Evolutionary conservation across 31 red algal genomes (phyloP), one percentile per base, ranked within the genome.

Genomic region (Bonnemaisonia californica): DNA sequence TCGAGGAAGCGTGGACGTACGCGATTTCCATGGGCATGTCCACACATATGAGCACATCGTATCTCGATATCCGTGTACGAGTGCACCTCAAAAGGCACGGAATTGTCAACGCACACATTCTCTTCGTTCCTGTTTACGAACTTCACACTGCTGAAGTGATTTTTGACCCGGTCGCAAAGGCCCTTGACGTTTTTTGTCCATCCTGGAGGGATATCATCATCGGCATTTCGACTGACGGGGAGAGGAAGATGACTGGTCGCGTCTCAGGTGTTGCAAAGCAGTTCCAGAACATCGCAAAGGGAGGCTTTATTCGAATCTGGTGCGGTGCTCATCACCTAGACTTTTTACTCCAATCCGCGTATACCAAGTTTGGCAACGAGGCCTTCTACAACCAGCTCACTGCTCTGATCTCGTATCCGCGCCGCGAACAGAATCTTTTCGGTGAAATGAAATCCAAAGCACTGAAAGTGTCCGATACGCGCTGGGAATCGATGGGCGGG

Each of bases 181-280:
- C 47, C 27, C 11, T 61, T 34, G 1, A 24, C 33, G 47, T 30
- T 76, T 0, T 76, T 29, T 51, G 12, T 51, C 71, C 71, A 34
- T 57, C 4, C 3, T 76, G 1, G 48, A 23, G 16, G 48, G 71
- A 76, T 76, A 21, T 5, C 9, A 21, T 60, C 38, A 76, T 76
- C 24, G 71, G 42, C 26, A 51, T 76, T 57, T 57, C 13, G 0
- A 76, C 71, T 62, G 71, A 76, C 33, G 51, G 71, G 8, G 41
- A 76, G 35, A 76, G 23, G 47, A 57, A 18, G 28, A 76, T 57
- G 16, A 76, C 71, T 13, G 0, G 1, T 57, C 38, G 48, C 38
- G 47, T 76, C 38, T 61, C 71, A 11, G 1, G 71, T 58, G 47
- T 76, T 76, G 71, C 71, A 24, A 60, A n/a, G 41, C 71, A n/a